Percentiles rank a stretch among this genome's conserved stretches.
Evolutionary conservation across 345 rosid species (phyloP).

Genomic region (Eucalyptus pauciflora): DNA sequence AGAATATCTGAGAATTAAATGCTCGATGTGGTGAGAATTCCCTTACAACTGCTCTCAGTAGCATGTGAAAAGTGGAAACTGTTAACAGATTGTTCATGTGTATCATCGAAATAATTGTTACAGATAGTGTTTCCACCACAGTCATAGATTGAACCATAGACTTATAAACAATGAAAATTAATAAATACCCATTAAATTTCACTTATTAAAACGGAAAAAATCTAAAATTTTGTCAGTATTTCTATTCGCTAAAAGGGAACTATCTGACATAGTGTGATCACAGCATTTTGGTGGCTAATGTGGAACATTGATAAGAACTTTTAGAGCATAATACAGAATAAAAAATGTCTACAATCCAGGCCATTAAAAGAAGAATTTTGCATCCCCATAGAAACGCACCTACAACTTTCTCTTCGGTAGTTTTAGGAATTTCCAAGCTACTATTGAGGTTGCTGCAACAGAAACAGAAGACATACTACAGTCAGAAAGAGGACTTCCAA

Average conservation of each 20-base stretch:
- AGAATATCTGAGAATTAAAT: neutral
- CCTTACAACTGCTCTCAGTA: neutral
- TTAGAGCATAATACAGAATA: neutral
- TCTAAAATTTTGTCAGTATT: neutral
- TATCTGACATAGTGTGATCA: neutral
- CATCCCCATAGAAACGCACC: conserved; percentile 13
- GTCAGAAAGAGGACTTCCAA: neutral
- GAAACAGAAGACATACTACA: neutral
- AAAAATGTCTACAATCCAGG: neutral
- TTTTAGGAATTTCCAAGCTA: conserved; percentile 23
- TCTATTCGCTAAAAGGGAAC: neutral
- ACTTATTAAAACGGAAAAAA: neutral
- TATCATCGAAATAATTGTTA: neutral
- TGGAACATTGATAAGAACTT: neutral
- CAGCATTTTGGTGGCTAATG: neutral
- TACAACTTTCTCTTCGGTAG: conserved; percentile 8
- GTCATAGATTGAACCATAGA: neutral
- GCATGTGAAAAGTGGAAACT: neutral
- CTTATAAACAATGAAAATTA: neutral
- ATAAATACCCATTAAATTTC: neutral
- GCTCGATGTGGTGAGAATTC: neutral
- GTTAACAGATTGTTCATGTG: neutral
- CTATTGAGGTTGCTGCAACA: conserved; percentile 36
- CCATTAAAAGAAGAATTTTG: neutral
- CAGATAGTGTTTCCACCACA: neutral